phyloP scores from a whole-genome alignment of 1,139 yeast species.

The Tardiomyces depauwii region DNA sequence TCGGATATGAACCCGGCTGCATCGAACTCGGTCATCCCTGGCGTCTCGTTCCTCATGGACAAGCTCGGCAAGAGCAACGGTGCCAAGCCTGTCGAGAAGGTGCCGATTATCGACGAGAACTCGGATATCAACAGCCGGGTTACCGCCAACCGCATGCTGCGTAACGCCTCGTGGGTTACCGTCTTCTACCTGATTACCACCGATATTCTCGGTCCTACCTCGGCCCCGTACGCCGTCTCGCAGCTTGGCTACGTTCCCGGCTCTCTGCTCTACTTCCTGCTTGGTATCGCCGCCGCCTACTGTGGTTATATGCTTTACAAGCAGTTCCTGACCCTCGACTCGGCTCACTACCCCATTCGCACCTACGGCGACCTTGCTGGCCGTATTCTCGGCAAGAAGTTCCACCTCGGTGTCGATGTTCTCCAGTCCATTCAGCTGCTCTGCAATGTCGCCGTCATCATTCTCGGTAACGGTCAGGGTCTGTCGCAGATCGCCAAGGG shows the following conservation, averaged over 20 bases:
- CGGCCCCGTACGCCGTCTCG: conserved; percentile 34
- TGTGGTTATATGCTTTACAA: conserved; percentile 28
- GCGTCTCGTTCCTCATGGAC: conserved; percentile 7
- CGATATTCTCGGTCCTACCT: conserved; percentile 35
- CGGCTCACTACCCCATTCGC: conserved; percentile 31
- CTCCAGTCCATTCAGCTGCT: conserved; percentile 33
- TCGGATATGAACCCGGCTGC: conserved; percentile 10
- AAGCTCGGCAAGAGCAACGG: conserved; percentile 1
- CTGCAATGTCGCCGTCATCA: conserved; percentile 32
- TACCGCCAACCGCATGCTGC: conserved; percentile 21
- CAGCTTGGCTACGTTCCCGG: conserved; percentile 36
- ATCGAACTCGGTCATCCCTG: conserved; percentile 12
- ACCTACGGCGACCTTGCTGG: conserved; percentile 33
- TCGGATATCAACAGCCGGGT: conserved; percentile 7
- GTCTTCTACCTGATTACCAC: conserved; percentile 36
- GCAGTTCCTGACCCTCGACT: conserved; percentile 27
- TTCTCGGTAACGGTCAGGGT: conserved; percentile 32
- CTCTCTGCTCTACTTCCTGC: conserved; percentile 27
- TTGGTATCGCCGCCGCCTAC: conserved; percentile 32
- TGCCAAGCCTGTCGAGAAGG: background rate
- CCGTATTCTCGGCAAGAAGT: conserved; percentile 25
- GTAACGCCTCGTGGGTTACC: conserved; percentile 27
- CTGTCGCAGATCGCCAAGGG: conserved; percentile 31
- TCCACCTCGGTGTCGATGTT: conserved; percentile 24
- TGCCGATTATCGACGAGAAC: conserved; percentile 1